Evolutionary conservation across 805 yeast genomes (phyloP), one percentile per base, ranked within the genome.

Genomic region (Myxozyma melibiosi): DNA sequence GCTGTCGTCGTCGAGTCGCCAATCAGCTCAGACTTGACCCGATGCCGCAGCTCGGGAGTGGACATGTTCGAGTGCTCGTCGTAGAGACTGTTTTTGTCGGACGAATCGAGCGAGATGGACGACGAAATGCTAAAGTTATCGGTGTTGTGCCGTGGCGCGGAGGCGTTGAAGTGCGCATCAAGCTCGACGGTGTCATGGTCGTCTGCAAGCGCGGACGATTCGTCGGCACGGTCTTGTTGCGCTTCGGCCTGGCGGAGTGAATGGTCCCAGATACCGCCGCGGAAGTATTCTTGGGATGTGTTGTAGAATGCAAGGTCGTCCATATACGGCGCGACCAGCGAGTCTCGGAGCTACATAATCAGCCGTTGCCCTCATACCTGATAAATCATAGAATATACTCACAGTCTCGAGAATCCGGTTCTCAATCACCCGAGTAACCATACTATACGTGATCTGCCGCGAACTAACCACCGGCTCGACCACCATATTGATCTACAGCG

Each of bases 391-490:
- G 4, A 25, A 35, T n/a, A 14, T 5, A 37, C 59, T 82, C 38
- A 92, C 77, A 0, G 90, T 87, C 47, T 89, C 96, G 56, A 84
- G 82, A 61, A 92, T 82, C 64, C 85, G 84, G 68, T 83, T 85
- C 59, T 85, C 89, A 62, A 92, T 87, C 22, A 85, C 82, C 63
- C 86, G 86, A 0, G 96, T 90, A 40, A 94, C 80, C 70, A 91
- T 78, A 33, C 83, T 82, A 67, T 88, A 89, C 2, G 89, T 83
- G 64, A 94, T 74, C 63, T 88, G 88, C 53, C 95, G 79, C 4
- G 96, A 83, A 63, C 96, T 87, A 9, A 92, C 89, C n/a, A 89
- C 82, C 0, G 99, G 99, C 70, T 90, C 97, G 48, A 91, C 84
- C n/a, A 38, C 55, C 58, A 59, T 50, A 22, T 47, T 25, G 9